Evolutionary conservation across 164 flowering plant genomes (phyloP).

Genomic region (Brasenia schreberi): DNA sequence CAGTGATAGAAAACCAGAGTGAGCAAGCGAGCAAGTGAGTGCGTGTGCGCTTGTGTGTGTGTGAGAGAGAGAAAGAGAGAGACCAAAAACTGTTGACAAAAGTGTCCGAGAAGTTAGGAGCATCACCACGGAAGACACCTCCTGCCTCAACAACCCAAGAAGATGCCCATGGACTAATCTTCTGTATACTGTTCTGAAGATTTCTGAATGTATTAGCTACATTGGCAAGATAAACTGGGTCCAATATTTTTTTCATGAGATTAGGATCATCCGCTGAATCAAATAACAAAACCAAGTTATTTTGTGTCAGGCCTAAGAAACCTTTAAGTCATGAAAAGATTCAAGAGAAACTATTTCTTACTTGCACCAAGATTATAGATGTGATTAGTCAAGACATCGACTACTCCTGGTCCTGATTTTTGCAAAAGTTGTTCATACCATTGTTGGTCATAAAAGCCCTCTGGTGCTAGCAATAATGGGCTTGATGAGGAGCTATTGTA

Average conservation of each 20-base stretch:
- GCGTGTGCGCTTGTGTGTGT: neutral
- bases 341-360: conserved; percentile 4
- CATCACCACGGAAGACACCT: conserved; percentile 43
- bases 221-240: conserved; percentile 30
- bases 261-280: conserved; percentile 26
- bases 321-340: neutral
- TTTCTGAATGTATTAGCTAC: conserved; percentile 22
- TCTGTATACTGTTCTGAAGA: conserved; percentile 20
- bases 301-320: neutral
- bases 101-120: conserved; percentile 2
- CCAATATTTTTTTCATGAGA: conserved; percentile 36
- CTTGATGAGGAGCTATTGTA: conserved; percentile 19
- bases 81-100: conserved; percentile 7
- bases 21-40: neutral
- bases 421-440: conserved; percentile 51
- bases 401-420: conserved; percentile 33
- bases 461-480: conserved; percentile 54
- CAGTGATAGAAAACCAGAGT: neutral
- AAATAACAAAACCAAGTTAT: neutral
- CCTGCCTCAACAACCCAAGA: conserved; percentile 9
- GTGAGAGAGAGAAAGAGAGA: neutral
- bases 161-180: conserved; percentile 48
- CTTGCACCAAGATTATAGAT: conserved; percentile 53
- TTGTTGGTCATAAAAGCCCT: conserved; percentile 42
- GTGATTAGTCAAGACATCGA: conserved; percentile 45